A percentile compares a stretch with the other conserved stretches of the same genome.
These are phyloP conservation scores for Carex arenaria DNA, from an alignment of 202 grass and related monocot species.

Conservation along the genomic window DNA sequence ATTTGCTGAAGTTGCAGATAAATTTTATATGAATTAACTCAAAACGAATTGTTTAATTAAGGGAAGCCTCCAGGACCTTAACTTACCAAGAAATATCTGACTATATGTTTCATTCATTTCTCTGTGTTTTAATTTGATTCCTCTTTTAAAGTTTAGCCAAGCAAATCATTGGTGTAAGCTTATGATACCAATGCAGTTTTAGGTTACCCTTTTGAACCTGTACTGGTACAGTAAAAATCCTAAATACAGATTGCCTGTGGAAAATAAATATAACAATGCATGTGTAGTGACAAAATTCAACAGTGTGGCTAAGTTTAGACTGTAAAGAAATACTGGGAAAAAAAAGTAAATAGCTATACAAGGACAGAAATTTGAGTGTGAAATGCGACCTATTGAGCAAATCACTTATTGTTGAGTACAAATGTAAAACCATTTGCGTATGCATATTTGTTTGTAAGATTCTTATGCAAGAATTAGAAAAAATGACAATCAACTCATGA, in stretches of 20 bases:
- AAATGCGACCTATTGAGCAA: background rate
- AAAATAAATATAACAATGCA: background rate
- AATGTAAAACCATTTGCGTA: background rate
- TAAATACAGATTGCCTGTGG: background rate
- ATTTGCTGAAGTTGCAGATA: background rate
- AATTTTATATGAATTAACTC: background rate
- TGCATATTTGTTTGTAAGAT: background rate
- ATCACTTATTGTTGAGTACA: background rate
- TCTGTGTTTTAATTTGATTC: background rate
- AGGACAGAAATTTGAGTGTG: background rate
- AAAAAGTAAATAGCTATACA: background rate
- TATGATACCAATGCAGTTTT: background rate
- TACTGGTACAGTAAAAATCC: background rate
- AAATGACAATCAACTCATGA: background rate
- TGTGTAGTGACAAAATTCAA: background rate
- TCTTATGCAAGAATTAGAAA: constrained; percentile 16
- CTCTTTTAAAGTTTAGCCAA: background rate
- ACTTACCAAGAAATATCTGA: background rate
- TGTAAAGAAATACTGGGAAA: background rate
- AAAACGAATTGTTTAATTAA: background rate
- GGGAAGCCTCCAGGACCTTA: background rate
- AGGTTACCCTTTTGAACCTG: background rate
- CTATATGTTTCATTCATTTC: background rate
- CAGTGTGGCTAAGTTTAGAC: background rate
- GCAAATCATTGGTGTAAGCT: background rate